Base-by-base conservation (phyloP, 305 asterid species). In the Fraxinus velutina region DNA sequence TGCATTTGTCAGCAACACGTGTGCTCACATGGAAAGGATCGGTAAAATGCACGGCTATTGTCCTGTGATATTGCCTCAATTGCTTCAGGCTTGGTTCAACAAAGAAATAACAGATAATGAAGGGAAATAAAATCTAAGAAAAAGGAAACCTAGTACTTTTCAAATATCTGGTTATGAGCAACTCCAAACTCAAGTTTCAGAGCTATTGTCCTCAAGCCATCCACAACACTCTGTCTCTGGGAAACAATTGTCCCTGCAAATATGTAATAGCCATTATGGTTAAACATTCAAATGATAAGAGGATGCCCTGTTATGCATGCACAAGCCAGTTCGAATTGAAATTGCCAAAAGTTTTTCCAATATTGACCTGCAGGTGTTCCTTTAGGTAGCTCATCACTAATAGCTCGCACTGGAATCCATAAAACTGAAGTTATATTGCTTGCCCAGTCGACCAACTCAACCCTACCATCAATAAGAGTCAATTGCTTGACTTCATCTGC, bases 191-290 rank as follows among this genome's bases (percentile, higher is more conserved):
- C 98, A 81, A 96, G 98, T 90, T 90, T 94, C 79, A 96, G 90
- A 83, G 99, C 99, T 82, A 94, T 88, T n/a, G 98, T 96, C 88
- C 99, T 90, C 87, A 96, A 86, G 76, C 98, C 99, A 84, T 94
- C 98, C 84, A 94, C 98, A 74, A 93, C 22, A 90, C 95, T 94
- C 86, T 84, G 98, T 85, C 97, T 89, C 87, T 90, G 96, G 17
- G 93, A 86, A 82, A 83, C 83, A 85, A 21, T 84, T 73, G 90
- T 78, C 79, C 97, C 99, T 96, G 85, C 37, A 81, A 77, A 86
- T 83, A 84, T 79, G 81, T 80, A 55, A 7, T 52, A 72, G 50
- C 34, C 47, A 30, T 37, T 10, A 57, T 71, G 71, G 68, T 84
- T 82, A 86, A 24, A 62, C 73, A 19, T 76, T 80, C 7, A 2